Evolutionary conservation across 495 filamentous ascomycete species (phyloP).

Genomic region (Podospora pseudoanserina): DNA sequence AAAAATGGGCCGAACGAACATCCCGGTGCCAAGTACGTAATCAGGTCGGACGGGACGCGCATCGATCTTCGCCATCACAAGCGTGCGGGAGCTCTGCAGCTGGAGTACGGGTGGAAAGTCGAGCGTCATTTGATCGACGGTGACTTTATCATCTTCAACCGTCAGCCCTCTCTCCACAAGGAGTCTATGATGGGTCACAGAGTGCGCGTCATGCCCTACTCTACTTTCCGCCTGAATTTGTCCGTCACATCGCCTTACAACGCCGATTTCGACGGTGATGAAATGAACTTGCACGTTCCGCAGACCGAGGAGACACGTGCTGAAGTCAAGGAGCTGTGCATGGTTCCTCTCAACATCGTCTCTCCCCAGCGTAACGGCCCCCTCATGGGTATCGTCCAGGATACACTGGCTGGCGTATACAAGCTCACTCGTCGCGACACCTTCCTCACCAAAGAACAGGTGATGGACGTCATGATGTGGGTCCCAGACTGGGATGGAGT

Average conservation of each 20-base stretch:
- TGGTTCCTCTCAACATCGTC: constrained; percentile 96
- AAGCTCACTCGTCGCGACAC: constrained; percentile 92
- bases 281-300: constrained; percentile 98
- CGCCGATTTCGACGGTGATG: constrained; percentile 97
- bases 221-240: constrained; percentile 93
- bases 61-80: constrained; percentile 93
- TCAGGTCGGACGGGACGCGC: constrained; percentile 83
- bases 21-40: constrained; percentile 92
- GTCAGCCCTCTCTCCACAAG: constrained; percentile 97
- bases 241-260: constrained; percentile 99
- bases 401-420: constrained; percentile 93
- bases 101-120: constrained; percentile 97
- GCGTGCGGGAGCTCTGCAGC: constrained; percentile 70
- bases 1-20: constrained; percentile 91
- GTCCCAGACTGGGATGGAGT: constrained; percentile 96
- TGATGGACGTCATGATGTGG: constrained; percentile 96
- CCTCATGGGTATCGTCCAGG: constrained; percentile 99
- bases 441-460: constrained; percentile 81
- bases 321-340: constrained; percentile 86
- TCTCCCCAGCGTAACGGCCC: constrained; percentile 96
- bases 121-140: constrained; percentile 93
- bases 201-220: constrained; percentile 97
- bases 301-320: constrained; percentile 96
- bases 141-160: constrained; percentile 98
- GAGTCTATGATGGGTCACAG: constrained; percentile 99